Evolutionary conservation across 2,329 filamentous ascomycete species (phyloP), one percentile per base, ranked within the genome.

Genomic region (Aschersonia sp.): DNA sequence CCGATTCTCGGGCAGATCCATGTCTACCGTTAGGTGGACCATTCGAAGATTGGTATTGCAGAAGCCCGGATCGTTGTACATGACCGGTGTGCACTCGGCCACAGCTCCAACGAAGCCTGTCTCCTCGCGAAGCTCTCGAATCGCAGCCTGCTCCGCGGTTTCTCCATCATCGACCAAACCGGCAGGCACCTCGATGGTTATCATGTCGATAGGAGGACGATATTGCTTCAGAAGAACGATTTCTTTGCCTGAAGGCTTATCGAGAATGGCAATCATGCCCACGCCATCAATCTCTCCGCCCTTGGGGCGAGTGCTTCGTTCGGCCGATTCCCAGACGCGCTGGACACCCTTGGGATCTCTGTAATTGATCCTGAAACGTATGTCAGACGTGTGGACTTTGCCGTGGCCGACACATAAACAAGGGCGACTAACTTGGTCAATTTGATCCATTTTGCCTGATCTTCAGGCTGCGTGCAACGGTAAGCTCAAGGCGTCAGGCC

Each of bases 11-110:
- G 81, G 74, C 1, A 79, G 66, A 5, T 66, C 71, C 71, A 84
- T 77, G 61, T 90, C 83, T 52, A 90, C 76, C 1, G 70, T 74
- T 41, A 89, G 77, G 58, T 89, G 84, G 11, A 89, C 78, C 73
- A 83, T 81, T 47, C 73, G 71, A 41, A 81, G 64, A 55, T 81
- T 83, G 5, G 79, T 82, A 59, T 80, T 82, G 61, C 76, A 81
- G 59, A 83, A 80, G 9, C 77, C 77, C 4, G 77, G 76, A 57
- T 81, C 82, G 54, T 79, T 77, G 48, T 79, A 82, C 67, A 85
- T 82, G 46, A 81, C 71, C 6, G 80, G 79, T 39, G 76, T 77
- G n/a, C 73, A 76, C 59, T 76, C 71, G 3, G 64, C 66, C 4
- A 67, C 67, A 7, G 67, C 64, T 11, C 76, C 79, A 1, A 81